phyloP scores from a whole-genome alignment of 108 stramenopile species.

The Asterionellopsis glacialis region DNA sequence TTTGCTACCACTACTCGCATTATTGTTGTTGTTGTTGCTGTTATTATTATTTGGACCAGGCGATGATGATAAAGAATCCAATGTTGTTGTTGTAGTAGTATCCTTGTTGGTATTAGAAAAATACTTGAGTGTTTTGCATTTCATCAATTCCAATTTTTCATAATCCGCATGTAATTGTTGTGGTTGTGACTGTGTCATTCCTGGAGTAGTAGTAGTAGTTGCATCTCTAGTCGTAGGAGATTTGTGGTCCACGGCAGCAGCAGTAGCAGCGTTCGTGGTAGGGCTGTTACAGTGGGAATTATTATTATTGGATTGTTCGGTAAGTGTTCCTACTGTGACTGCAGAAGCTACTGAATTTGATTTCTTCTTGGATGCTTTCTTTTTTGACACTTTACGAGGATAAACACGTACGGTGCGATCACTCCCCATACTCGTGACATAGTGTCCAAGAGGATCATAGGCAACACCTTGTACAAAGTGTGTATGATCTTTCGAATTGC shows the following conservation, averaged over 20 bases:
- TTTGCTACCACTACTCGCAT: too few relatives aligned
- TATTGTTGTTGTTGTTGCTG: constrained; percentile 8
- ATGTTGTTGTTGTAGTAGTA: neutral
- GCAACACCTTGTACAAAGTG: constrained; percentile 87
- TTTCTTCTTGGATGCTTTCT: constrained; percentile 38
- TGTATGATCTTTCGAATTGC: constrained; percentile 62
- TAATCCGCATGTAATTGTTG: constrained; percentile 24
- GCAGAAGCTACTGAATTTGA: constrained; percentile 24
- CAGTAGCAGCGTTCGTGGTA: too few relatives aligned
- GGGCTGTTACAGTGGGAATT: too few relatives aligned
- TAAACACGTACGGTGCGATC: constrained; percentile 84
- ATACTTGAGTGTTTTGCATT: constrained; percentile 38
- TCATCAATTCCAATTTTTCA: constrained; percentile 35
- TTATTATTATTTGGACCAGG: neutral
- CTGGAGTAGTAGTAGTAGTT: neutral
- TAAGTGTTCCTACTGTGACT: neutral
- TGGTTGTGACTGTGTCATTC: constrained; percentile 22
- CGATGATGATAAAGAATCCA: neutral
- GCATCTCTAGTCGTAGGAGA: too few relatives aligned
- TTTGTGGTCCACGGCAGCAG: too few relatives aligned
- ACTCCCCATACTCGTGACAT: constrained; percentile 80
- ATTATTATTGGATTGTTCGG: too few relatives aligned
- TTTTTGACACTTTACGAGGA: constrained; percentile 34
- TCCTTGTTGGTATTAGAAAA: neutral
- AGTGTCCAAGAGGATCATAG: constrained; percentile 81